phyloP scores from a whole-genome alignment of 2,329 filamentous ascomycete species.

The Arthroderma sp. region DNA sequence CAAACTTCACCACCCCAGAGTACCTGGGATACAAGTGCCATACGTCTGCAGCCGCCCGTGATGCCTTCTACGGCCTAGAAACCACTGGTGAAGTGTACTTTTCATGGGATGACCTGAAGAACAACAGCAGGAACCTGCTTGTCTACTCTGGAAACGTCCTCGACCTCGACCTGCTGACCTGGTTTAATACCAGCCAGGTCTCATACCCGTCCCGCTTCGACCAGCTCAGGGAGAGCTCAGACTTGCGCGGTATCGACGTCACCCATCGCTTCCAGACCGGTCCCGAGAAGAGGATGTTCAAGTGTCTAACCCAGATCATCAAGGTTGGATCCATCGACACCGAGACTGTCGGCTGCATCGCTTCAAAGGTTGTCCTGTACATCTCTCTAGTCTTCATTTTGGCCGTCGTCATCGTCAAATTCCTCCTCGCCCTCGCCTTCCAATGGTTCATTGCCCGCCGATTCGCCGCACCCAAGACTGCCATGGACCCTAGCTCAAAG shows the following conservation, averaged over 20 bases:
- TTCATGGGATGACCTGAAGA: conserved; percentile 88
- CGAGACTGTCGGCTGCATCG: conserved; percentile 92
- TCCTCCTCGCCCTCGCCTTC: conserved; percentile 78
- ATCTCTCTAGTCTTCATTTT: conserved; percentile 85
- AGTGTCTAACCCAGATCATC: conserved; percentile 86
- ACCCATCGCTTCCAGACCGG: conserved; percentile 75
- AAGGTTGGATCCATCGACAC: conserved; percentile 94
- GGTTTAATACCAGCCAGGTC: conserved; percentile 79
- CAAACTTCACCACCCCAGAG: conserved; percentile 61
- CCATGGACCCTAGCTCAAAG: conserved; percentile 66
- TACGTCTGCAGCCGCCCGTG: conserved; percentile 56
- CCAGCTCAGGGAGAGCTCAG: conserved; percentile 58
- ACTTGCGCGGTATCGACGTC: conserved; percentile 71
- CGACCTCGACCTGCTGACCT: conserved; percentile 74
- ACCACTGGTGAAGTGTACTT: conserved; percentile 83
- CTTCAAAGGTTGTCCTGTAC: conserved; percentile 92
- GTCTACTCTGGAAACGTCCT: conserved; percentile 92
- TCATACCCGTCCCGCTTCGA: conserved; percentile 64
- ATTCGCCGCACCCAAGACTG: conserved; percentile 76
- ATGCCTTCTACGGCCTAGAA: conserved; percentile 61
- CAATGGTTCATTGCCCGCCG: conserved; percentile 90
- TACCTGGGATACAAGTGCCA: conserved; percentile 86
- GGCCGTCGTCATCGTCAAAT: conserved; percentile 74
- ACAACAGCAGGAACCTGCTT: conserved; percentile 75
- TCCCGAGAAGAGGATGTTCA: conserved; percentile 66